Percentiles rank a stretch among this genome's conserved stretches.
Evolutionary conservation across 2,329 filamentous ascomycete species (phyloP).

Genomic region (Xylariaceae sp.): DNA sequence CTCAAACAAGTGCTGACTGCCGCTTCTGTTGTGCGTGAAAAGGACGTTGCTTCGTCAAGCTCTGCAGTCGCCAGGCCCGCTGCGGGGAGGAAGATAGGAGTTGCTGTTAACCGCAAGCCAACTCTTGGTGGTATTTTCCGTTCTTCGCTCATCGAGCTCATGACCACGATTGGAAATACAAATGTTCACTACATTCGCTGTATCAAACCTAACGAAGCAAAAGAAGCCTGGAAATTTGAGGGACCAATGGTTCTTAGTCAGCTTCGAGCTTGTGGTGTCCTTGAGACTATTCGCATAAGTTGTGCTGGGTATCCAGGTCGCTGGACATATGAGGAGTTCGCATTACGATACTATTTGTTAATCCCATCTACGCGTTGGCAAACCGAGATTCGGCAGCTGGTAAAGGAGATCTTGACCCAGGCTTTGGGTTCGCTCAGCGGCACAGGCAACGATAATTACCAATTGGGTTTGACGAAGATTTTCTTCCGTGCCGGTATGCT

Average conservation of each 20-base stretch:
- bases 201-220: conserved; percentile 98
- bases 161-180: conserved; percentile 96
- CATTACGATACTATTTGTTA: conserved; percentile 96
- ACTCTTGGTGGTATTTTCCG: conserved; percentile 99
- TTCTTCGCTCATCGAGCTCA: conserved; percentile 95
- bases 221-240: conserved; percentile 97
- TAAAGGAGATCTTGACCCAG: conserved; percentile 86
- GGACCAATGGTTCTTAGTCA: conserved; percentile 98
- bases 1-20: conserved; percentile 83
- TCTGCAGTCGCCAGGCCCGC: conserved; percentile 79
- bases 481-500: conserved; percentile 99
- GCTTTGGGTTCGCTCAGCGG: conserved; percentile 80
- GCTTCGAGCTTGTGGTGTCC: conserved; percentile 95
- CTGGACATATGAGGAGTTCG: conserved; percentile 99
- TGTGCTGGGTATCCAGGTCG: conserved; percentile 95
- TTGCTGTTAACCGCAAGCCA: conserved; percentile 93
- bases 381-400: conserved; percentile 91
- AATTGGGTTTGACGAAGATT: conserved; percentile 96
- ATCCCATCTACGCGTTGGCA: conserved; percentile 91
- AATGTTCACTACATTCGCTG: conserved; percentile 99
- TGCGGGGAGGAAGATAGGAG: conserved; percentile 84
- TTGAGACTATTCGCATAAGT: conserved; percentile 97
- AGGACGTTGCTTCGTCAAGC: conserved; percentile 71
- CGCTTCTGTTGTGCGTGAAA: conserved; percentile 85
- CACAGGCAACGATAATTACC: conserved; percentile 88